phyloP scores from a whole-genome alignment of 805 yeast genomes.

The Saturnispora sanitii region DNA sequence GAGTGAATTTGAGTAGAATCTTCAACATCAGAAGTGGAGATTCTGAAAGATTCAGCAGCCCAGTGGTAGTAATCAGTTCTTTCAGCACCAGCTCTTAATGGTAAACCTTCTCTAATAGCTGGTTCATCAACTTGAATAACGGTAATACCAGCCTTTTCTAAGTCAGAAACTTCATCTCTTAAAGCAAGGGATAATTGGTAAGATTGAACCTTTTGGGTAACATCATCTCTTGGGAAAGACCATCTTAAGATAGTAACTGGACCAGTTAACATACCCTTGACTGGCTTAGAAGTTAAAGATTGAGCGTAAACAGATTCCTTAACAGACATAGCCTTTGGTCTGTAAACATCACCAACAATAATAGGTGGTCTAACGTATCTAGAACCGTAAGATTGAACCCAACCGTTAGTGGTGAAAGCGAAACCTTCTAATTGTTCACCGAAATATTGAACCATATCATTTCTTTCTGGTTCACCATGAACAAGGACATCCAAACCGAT shows the following conservation, averaged over 20 bases:
- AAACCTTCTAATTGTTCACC: conserved; percentile 98
- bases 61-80: conserved; percentile 93
- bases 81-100: conserved; percentile 95
- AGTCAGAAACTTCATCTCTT: conserved; percentile 97
- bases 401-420: conserved; percentile 97
- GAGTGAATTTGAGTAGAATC: conserved; percentile 97
- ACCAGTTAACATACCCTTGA: conserved; percentile 99
- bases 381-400: conserved; percentile 99
- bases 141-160: conserved; percentile 96
- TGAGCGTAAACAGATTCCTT: conserved; percentile 99
- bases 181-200: conserved; percentile 94
- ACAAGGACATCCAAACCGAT: conserved; percentile 96
- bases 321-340: conserved; percentile 97
- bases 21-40: conserved; percentile 96
- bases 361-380: conserved; percentile 99
- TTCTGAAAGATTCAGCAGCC: conserved; percentile 99
- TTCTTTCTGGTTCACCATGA: conserved; percentile 99
- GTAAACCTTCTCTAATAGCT: conserved; percentile 99
- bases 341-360: conserved; percentile 97
- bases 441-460: conserved; percentile 99
- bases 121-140: conserved; percentile 99
- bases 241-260: conserved; percentile 99
- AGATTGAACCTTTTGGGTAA: conserved; percentile 86
- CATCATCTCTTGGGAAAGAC: conserved; percentile 99
- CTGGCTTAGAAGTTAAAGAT: conserved; percentile 88